Base-by-base conservation (phyloP, 129 eudicot species). In the Cynara cardunculus region DNA sequence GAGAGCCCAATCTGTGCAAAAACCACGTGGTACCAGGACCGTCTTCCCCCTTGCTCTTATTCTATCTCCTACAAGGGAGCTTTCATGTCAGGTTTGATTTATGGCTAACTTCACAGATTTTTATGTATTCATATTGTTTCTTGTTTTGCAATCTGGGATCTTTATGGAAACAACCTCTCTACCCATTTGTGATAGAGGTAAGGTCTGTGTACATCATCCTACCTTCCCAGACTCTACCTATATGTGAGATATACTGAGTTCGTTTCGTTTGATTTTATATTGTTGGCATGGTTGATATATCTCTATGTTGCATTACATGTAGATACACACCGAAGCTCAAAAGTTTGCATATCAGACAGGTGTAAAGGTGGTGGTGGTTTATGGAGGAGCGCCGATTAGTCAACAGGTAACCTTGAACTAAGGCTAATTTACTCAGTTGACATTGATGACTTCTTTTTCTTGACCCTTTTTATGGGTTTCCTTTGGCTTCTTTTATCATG, bases 321-420 rank as follows among this genome's bases (percentile, higher is more conserved):
- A 93, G 97, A 93, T 93, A 53, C 90, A 93, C 25, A 88, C 86
- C 31, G 97, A 93, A 86, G 96, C 96, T 62, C 85, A 79, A 49
- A 93, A 93, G 87, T 93, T 93, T 79, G 87, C 97, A 2, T 87
- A 82, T 80, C 93, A 93, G 77, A 90, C 97, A 41, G 96, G 97
- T 66, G 91, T 93, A 25, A 90, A 87, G 82, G 93, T 93, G 59
- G 97, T 80, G 73, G 97, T 90, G n/a, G 97, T 85, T 39, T 90
- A 93, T 87, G 97, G 97, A 59, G 97, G 97, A 19, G 93, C 96
- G 3, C 97, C 96, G 0, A 88, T 93, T 22, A 61, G 69, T 64
- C 93, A 90, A 70, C 94, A 90, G 92, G 92, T 88, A 76, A 82
- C 61, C 61, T 66, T 27, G n/a, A 72, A 4, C 75, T 65, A 16